These are phyloP conservation scores for Onygenales sp. DNA, from an alignment of 2,329 filamentous ascomycete genomes.

Conservation along the genomic window DNA sequence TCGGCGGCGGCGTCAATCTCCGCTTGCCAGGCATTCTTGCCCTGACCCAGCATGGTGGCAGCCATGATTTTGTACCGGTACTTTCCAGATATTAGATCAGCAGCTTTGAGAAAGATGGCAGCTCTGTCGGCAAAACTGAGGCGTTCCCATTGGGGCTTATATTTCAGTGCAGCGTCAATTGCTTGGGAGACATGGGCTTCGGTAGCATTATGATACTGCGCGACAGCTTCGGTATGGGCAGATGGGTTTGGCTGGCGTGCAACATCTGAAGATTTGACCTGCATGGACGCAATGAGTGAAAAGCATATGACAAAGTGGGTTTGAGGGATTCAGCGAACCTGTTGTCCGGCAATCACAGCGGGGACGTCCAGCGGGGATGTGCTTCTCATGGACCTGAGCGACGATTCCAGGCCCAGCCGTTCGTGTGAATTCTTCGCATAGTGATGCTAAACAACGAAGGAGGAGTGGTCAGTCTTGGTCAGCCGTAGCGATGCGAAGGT, in stretches of 20 bases:
- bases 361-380: slow-evolving; percentile 6
- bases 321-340: neutral
- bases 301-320: neutral
- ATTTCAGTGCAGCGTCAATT: slow-evolving; percentile 73
- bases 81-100: slow-evolving; percentile 79
- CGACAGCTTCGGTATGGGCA: slow-evolving; percentile 65
- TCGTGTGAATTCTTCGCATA: slow-evolving; percentile 7
- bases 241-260: slow-evolving; percentile 65
- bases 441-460: slow-evolving; percentile 1
- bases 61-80: slow-evolving; percentile 96
- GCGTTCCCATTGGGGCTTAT: slow-evolving; percentile 74
- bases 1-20: slow-evolving; percentile 95
- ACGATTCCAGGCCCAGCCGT: slow-evolving; percentile 4
- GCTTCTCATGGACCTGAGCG: slow-evolving; percentile 5
- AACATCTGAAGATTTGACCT: neutral
- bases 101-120: slow-evolving; percentile 89
- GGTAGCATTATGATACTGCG: slow-evolving; percentile 75
- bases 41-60: slow-evolving; percentile 88
- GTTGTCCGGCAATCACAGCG: slow-evolving; percentile 1
- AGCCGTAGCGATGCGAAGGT: neutral
- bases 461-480: neutral
- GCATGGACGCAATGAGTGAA: neutral
- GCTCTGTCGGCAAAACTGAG: slow-evolving; percentile 85
- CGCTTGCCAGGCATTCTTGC: slow-evolving; percentile 98
- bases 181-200: slow-evolving; percentile 65